These are phyloP conservation scores for Rubroboletus satanas DNA, from an alignment of 768 basidiomycete species.

Conservation along the genomic window DNA sequence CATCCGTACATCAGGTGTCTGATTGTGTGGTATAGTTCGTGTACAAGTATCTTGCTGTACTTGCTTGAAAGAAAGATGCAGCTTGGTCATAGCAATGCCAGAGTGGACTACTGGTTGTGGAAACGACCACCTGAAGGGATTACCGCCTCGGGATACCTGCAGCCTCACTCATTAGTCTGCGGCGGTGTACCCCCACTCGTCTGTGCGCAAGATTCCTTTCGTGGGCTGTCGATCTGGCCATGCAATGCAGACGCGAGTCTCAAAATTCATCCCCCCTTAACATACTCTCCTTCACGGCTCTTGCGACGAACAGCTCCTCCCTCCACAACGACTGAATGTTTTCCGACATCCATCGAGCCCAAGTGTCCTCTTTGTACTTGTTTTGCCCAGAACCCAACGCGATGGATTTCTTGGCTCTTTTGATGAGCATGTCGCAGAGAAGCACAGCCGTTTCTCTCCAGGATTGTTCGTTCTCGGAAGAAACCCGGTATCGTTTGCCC, in stretches of 20 bases:
- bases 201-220: too few species aligned
- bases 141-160: too few species aligned
- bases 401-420: conserved; percentile 30
- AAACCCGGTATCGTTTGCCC: conserved; percentile 44
- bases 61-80: not conserved
- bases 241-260: not conserved
- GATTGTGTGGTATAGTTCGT: not conserved
- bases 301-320: conserved; percentile 56
- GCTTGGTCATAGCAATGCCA: too few species aligned
- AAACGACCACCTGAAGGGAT: too few species aligned
- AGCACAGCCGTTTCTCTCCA: conserved; percentile 41
- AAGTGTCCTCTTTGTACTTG: conserved; percentile 6
- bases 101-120: too few species aligned
- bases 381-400: not conserved
- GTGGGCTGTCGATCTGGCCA: not conserved
- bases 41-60: not conserved
- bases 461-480: conserved; percentile 44
- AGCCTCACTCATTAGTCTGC: not conserved
- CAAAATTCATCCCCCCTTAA: conserved; percentile 47
- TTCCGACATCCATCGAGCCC: conserved; percentile 34
- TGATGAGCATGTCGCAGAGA: conserved; percentile 39
- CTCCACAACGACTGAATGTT: conserved; percentile 53
- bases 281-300: conserved; percentile 44
- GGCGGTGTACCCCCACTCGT: not conserved
- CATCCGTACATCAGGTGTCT: not conserved